These are phyloP conservation scores for Alternaria sp. DNA, from an alignment of 2,329 filamentous ascomycete species.

Conservation along the genomic window DNA sequence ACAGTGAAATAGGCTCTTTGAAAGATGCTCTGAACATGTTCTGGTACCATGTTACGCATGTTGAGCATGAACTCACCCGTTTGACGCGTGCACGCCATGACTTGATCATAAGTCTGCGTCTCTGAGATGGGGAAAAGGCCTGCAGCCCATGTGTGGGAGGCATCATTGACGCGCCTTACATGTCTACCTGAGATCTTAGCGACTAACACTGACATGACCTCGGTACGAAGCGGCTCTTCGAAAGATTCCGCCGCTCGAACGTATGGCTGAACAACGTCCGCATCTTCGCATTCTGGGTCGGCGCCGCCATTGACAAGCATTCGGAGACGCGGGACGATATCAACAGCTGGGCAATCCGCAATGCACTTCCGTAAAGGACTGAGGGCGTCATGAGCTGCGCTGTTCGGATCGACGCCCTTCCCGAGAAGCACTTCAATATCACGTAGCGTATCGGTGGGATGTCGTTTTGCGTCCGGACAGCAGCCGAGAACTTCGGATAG, in stretches of 20 bases:
- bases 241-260: conserved; percentile 35
- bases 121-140: conserved; percentile 38
- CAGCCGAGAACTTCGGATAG: conserved; percentile 40
- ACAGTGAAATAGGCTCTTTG: conserved; percentile 35
- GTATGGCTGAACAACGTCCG: conserved; percentile 30
- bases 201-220: conserved; percentile 36
- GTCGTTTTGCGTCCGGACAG: conserved; percentile 40
- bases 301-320: conserved; percentile 40
- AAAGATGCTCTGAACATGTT: conserved; percentile 29
- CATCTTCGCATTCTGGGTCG: conserved; percentile 34
- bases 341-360: conserved; percentile 33
- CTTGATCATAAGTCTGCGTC: conserved; percentile 30
- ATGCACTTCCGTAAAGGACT: conserved; percentile 38
- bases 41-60: conserved; percentile 30
- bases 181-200: conserved; percentile 29
- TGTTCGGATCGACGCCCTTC: conserved; percentile 38
- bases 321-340: conserved; percentile 33
- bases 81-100: conserved; percentile 26
- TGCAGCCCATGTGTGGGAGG: conserved; percentile 22
- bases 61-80: conserved; percentile 29
- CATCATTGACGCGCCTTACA: conserved; percentile 11
- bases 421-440: conserved; percentile 39
- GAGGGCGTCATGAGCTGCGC: conserved; percentile 16
- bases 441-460: conserved; percentile 38
- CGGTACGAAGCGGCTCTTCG: conserved; percentile 30